Base-by-base conservation (phyloP, 2,329 filamentous ascomycete species). In the Cordyceps tenuipes region DNA sequence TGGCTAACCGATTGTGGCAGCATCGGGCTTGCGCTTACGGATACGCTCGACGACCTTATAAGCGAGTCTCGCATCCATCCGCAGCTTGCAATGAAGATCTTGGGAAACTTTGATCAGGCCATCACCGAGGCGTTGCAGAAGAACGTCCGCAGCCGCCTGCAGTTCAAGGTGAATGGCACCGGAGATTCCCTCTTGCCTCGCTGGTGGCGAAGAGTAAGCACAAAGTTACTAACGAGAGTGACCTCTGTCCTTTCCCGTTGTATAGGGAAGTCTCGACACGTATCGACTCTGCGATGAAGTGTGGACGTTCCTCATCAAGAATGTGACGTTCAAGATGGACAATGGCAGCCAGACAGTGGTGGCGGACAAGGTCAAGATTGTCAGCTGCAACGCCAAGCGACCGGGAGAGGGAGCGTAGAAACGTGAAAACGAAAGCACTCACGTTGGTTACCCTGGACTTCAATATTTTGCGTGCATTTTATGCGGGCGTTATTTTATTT, bases 251-350 rank as follows among this genome's bases (percentile, higher is more conserved):
- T 41, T 46, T 3, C 34, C 26, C 23, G 5, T 19, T 23, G 5
- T 51, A 3, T 50, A 97, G 93, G 94, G 94, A 52, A 94, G 95
- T 71, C 86, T 99, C 64, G 92, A 97, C 73, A 97, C 94, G 17
- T 99, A 99, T 79, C 89, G 94, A 67, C 99, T 99, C 82, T 99
- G 94, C 79, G 94, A 99, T 76, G 94, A 99, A 77, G 94, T 99
- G 62, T 99, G 94, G 94, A 99, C 94, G 1, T 99, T 99, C 74
- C 83, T 99, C 61, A 96, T 99, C 76, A 97, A 97, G 76, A 94
- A 97, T 66, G 92, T 97, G 60, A 91, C 87, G n/a, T 97, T 99
- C 79, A 99, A 99, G 78, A 88, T 97, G 78, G 93, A 97, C 68
- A 90, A 88, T 57, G 82, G 81, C 66, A 84, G 83, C 60, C 83